phyloP scores from a whole-genome alignment of 306 rosid genomes.

The Bauhinia variegata region DNA sequence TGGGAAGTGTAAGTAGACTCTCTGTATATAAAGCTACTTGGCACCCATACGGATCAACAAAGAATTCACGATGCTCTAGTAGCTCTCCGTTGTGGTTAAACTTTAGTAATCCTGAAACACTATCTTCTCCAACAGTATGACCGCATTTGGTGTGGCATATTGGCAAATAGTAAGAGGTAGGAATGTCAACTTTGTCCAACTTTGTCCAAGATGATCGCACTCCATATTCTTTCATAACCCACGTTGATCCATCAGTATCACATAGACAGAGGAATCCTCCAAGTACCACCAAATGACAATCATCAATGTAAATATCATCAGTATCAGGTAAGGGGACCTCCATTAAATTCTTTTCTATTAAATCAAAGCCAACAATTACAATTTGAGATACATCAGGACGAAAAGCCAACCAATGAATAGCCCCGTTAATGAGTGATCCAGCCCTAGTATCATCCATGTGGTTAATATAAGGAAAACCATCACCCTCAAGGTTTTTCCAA shows the following conservation, averaged over 20 bases:
- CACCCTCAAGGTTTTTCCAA: not conserved
- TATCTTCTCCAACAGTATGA: not conserved
- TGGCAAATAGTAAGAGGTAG: not conserved
- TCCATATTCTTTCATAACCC: constrained; percentile 26
- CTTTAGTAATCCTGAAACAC: not conserved
- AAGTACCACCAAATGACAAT: not conserved
- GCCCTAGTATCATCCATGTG: not conserved
- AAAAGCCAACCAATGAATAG: constrained; percentile 26
- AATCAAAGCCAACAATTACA: not conserved
- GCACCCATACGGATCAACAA: not conserved
- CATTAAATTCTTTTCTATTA: not conserved
- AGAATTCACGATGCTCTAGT: not conserved
- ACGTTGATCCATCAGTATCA: not conserved
- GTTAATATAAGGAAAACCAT: not conserved
- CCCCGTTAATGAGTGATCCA: not conserved
- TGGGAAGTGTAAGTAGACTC: not conserved
- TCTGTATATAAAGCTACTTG: not conserved
- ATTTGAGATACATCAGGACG: not conserved
- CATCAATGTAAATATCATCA: not conserved
- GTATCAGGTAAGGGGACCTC: constrained; percentile 16
- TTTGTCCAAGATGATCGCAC: constrained; percentile 13
- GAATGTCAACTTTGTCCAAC: not conserved
- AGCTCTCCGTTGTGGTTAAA: not conserved
- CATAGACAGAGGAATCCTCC: not conserved
- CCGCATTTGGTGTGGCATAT: constrained; percentile 2